These are phyloP conservation scores for Chenopodium quinoa DNA, from an alignment of 148 eudicot genomes.

Conservation along the genomic window DNA sequence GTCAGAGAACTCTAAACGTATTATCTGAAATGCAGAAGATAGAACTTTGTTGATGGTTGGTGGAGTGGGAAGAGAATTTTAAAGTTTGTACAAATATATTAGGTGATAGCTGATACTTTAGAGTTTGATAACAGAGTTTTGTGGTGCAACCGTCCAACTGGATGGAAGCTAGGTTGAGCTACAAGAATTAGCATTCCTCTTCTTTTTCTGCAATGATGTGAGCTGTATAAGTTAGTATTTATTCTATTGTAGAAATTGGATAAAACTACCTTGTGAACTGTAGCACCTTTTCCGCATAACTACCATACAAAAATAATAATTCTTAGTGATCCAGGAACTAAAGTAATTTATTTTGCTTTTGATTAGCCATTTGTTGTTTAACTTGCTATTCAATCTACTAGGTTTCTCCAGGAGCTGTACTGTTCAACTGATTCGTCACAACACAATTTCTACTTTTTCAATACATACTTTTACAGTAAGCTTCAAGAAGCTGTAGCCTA, in stretches of 20 bases:
- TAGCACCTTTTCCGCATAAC: too few species aligned
- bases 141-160: not conserved
- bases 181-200: not conserved
- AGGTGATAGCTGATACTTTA: not conserved
- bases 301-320: too few species aligned
- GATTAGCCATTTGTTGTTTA: constrained; percentile 11
- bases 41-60: not conserved
- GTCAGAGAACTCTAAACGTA: not conserved
- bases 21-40: not conserved
- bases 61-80: not conserved
- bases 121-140: not conserved
- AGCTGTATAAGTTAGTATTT: not conserved
- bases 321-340: too few species aligned
- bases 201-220: not conserved
- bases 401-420: constrained; percentile 58
- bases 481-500: constrained; percentile 59
- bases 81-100: not conserved
- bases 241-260: not conserved
- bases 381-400: constrained; percentile 32
- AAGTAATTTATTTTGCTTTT: not conserved
- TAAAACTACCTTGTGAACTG: too few species aligned
- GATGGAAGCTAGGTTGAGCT: not conserved
- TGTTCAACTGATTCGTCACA: constrained; percentile 35
- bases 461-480: constrained; percentile 86
- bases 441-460: constrained; percentile 63